These are phyloP conservation scores for Malassezia dermatis DNA, from an alignment of 1,284 basidiomycete genomes.

Conservation along the genomic window DNA sequence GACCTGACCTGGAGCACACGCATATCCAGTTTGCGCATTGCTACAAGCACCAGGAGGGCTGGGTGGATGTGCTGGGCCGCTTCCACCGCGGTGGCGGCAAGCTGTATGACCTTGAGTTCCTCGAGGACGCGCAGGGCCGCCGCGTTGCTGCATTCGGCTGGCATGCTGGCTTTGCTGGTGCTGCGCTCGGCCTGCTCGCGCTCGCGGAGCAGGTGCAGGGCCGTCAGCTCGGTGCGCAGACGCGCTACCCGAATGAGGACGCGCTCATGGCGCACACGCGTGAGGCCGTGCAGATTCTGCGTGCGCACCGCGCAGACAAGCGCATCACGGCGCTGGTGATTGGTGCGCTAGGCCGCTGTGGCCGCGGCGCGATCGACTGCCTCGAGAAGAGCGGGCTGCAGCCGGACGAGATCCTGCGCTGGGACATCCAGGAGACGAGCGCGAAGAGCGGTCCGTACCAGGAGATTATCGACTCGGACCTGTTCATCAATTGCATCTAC, in stretches of 20 bases:
- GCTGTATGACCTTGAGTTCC: slow-evolving; percentile 93
- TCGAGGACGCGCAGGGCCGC: slow-evolving; percentile 70
- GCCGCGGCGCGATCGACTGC: slow-evolving; percentile 87
- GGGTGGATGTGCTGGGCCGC: slow-evolving; percentile 74
- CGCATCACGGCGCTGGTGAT: slow-evolving; percentile 84
- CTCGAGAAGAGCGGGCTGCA: slow-evolving; percentile 80
- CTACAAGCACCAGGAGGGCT: slow-evolving; percentile 92
- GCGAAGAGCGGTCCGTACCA: slow-evolving; percentile 92
- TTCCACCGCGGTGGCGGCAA: slow-evolving; percentile 78
- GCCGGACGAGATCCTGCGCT: slow-evolving; percentile 78
- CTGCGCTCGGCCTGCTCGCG: slow-evolving; percentile 81
- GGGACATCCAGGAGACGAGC: slow-evolving; percentile 86
- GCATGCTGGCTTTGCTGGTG: slow-evolving; percentile 95
- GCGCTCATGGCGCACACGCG: slow-evolving; percentile 49
- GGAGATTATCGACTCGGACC: slow-evolving; percentile 91
- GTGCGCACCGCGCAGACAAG: slow-evolving; percentile 53
- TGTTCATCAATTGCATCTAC: slow-evolving; percentile 99
- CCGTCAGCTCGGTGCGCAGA: slow-evolving; percentile 54
- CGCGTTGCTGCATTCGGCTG: slow-evolving; percentile 98
- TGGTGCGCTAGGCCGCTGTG: slow-evolving; percentile 89
- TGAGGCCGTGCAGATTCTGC: slow-evolving; percentile 54
- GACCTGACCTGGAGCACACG: slow-evolving; percentile 52
- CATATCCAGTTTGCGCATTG: slow-evolving; percentile 99
- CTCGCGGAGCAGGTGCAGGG: slow-evolving; percentile 53
- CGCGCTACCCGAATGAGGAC: slow-evolving; percentile 63